Conservation (phyloP, 164 flowering plant genomes). For the Cinnamomum chago region DNA sequence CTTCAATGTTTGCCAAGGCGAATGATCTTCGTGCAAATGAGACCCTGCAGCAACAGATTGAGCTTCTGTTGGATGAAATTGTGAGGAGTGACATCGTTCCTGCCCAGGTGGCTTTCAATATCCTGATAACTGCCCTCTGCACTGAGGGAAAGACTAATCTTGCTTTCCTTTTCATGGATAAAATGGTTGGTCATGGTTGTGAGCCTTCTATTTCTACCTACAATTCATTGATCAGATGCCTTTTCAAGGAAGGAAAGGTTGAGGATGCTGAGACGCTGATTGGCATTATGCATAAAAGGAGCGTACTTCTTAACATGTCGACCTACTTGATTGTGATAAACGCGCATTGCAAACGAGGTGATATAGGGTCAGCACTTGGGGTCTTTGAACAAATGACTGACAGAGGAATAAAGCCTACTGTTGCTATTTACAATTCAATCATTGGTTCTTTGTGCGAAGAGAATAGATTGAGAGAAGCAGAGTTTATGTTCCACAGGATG, state of each 20-base stretch:
- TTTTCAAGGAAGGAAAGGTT: slow-evolving; percentile 34
- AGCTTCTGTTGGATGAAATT: slow-evolving; percentile 37
- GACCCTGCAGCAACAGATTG: slow-evolving; percentile 30
- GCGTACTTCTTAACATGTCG: slow-evolving; percentile 36
- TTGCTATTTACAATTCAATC: slow-evolving; percentile 57
- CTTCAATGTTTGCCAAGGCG: slow-evolving; percentile 8
- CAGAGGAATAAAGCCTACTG: slow-evolving; percentile 48
- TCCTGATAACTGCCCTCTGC: slow-evolving; percentile 46
- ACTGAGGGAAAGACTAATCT: slow-evolving; percentile 29
- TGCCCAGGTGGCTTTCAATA: slow-evolving; percentile 34
- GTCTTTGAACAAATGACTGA: slow-evolving; percentile 38
- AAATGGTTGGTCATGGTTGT: slow-evolving; percentile 36
- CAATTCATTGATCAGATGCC: slow-evolving; percentile 57
- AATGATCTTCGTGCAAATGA: slow-evolving; percentile 1
- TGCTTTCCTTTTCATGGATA: slow-evolving; percentile 37
- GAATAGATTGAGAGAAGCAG: slow-evolving; percentile 47
- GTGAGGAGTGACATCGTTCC: slow-evolving; percentile 19
- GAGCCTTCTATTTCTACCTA: slow-evolving; percentile 43
- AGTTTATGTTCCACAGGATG: slow-evolving; percentile 46
- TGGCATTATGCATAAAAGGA: slow-evolving; percentile 31
- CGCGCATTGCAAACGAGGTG: slow-evolving; percentile 45
- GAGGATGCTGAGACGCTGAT: slow-evolving; percentile 32
- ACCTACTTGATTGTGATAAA: slow-evolving; percentile 48
- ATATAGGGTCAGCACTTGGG: slow-evolving; percentile 33
- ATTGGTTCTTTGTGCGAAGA: slow-evolving; percentile 40